Evolutionary conservation across 495 filamentous ascomycete genomes (phyloP).

Genomic region (Geopyxis carbonaria): DNA sequence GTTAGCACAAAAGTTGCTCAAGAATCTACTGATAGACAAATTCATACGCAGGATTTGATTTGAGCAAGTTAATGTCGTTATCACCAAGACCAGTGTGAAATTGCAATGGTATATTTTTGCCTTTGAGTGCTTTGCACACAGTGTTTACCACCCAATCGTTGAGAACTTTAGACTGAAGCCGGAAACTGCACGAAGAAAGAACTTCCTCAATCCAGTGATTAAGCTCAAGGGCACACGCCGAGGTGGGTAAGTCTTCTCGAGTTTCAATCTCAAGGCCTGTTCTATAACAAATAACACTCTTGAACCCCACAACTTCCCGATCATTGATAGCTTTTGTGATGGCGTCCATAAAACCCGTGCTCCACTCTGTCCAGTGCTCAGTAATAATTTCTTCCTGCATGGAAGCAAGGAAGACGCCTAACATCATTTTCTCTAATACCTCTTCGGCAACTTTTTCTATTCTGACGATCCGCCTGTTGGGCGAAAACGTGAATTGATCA

Average conservation of each 20-base stretch:
- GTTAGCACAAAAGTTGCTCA: neutral
- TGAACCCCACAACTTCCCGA: slow-evolving; percentile 62
- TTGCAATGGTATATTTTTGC: slow-evolving; percentile 51
- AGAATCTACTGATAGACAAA: neutral
- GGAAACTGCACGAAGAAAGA: no score
- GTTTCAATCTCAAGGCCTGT: slow-evolving; percentile 46
- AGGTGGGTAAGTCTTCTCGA: no score
- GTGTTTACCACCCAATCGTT: slow-evolving; percentile 49
- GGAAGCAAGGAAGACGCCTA: no score
- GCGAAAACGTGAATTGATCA: slow-evolving; percentile 41
- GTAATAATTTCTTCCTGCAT: no score
- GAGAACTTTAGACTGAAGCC: slow-evolving; percentile 21
- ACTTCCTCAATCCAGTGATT: no score
- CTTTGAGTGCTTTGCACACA: slow-evolving; percentile 33
- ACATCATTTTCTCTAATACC: slow-evolving; percentile 28
- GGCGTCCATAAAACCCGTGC: slow-evolving; percentile 31
- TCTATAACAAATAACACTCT: slow-evolving; percentile 70
- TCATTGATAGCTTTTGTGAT: slow-evolving; percentile 42
- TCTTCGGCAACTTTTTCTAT: slow-evolving; percentile 62
- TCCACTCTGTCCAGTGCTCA: no score
- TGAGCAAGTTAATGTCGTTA: slow-evolving; percentile 54
- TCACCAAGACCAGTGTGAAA: slow-evolving; percentile 81
- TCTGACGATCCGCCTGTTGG: slow-evolving; percentile 62
- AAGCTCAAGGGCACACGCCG: no score
- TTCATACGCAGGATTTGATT: slow-evolving; percentile 47